Conservation (phyloP, 139 green algal genomes). For the Auxenochlorella pyrenoidosa region DNA sequence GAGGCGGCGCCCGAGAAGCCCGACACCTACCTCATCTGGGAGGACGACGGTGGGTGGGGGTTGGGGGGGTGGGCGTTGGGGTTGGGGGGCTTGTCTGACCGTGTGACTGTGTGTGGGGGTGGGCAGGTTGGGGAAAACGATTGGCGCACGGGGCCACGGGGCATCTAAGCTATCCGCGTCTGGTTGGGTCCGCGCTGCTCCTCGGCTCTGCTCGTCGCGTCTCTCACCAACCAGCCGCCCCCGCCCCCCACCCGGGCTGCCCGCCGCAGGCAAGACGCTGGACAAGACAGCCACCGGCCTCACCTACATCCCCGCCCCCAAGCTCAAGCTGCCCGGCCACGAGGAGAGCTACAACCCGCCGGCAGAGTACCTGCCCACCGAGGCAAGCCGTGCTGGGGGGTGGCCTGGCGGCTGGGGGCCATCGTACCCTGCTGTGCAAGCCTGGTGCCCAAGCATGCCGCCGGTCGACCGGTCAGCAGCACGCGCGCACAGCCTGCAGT, state of each 20-base stretch:
- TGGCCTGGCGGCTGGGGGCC: not conserved
- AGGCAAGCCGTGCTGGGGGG: slow-evolving; percentile 58
- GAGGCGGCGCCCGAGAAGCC: slow-evolving; percentile 42
- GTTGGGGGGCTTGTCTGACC: not conserved
- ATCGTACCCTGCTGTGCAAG: too few relatives aligned
- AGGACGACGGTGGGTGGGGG: slow-evolving; percentile 75
- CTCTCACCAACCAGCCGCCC: not conserved
- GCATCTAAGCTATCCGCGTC: too few relatives aligned
- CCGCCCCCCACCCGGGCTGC: not conserved
- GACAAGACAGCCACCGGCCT: slow-evolving; percentile 82
- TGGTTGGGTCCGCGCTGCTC: too few relatives aligned
- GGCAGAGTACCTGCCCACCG: slow-evolving; percentile 93
- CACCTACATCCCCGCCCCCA: slow-evolving; percentile 92
- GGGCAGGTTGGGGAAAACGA: too few relatives aligned
- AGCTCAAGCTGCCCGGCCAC: slow-evolving; percentile 90
- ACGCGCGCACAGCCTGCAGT: too few relatives aligned
- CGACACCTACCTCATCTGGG: slow-evolving; percentile 92
- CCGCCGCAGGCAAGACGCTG: slow-evolving; percentile 33
- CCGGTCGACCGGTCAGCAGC: too few relatives aligned
- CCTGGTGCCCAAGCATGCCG: too few relatives aligned
- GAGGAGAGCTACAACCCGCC: slow-evolving; percentile 97
- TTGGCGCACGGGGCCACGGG: too few relatives aligned
- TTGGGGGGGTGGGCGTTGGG: not conserved
- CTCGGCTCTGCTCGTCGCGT: too few relatives aligned
- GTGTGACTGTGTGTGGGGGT: not conserved